Conservation (phyloP, 164 flowering plant species). For the Berberis thunbergii region DNA sequence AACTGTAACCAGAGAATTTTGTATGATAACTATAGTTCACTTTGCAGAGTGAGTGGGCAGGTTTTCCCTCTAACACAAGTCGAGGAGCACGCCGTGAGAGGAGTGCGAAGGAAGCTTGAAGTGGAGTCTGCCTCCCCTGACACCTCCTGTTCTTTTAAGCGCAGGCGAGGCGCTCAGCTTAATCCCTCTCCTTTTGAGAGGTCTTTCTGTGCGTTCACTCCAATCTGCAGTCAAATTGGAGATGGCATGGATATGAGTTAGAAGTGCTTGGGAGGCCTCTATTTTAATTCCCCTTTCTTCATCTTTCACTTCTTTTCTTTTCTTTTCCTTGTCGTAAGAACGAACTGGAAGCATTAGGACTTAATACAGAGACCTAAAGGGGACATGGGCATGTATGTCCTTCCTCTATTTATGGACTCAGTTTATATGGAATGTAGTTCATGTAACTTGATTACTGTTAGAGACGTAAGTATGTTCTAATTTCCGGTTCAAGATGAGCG, state of each 20-base stretch:
- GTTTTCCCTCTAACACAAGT: slow-evolving; percentile 68
- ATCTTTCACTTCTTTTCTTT: neutral
- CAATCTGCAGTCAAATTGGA: slow-evolving; percentile 91
- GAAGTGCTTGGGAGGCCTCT: slow-evolving; percentile 12
- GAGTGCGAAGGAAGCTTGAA: slow-evolving; percentile 88
- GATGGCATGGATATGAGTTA: slow-evolving; percentile 96
- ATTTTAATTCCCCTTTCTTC: neutral
- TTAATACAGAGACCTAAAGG: slow-evolving; percentile 22
- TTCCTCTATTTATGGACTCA: slow-evolving; percentile 41
- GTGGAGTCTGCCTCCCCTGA: slow-evolving; percentile 55
- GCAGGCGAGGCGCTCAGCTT: slow-evolving; percentile 66
- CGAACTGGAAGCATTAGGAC: slow-evolving; percentile 14
- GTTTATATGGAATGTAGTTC: slow-evolving; percentile 31
- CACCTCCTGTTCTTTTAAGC: slow-evolving; percentile 62
- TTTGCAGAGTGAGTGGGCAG: slow-evolving; percentile 85
- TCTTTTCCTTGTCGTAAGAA: slow-evolving; percentile 6
- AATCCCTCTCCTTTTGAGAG: slow-evolving; percentile 95
- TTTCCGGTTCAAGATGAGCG: neutral
- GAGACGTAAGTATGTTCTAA: slow-evolving; percentile 12
- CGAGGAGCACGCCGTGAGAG: slow-evolving; percentile 87
- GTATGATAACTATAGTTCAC: slow-evolving; percentile 89
- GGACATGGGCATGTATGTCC: slow-evolving; percentile 28
- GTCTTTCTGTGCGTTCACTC: slow-evolving; percentile 68
- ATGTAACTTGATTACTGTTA: slow-evolving; percentile 25
- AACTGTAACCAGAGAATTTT: slow-evolving; percentile 96